These are phyloP conservation scores for Poa annua DNA, from an alignment of 176 grass and related monocot species.

Conservation along the genomic window DNA sequence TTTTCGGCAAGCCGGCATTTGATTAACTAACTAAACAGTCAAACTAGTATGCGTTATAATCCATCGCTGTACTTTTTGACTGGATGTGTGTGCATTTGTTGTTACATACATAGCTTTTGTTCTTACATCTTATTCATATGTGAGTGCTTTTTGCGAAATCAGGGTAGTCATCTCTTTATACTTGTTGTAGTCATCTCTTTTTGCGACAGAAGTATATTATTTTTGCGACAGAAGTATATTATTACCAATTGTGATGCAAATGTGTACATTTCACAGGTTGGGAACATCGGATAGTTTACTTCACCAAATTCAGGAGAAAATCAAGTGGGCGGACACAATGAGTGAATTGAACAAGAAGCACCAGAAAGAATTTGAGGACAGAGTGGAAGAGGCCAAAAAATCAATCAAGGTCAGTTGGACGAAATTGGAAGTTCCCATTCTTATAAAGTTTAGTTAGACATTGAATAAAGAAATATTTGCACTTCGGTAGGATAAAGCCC, in stretches of 20 bases:
- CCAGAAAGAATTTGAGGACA: constrained; percentile 94
- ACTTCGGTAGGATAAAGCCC: not conserved
- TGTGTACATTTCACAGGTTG: constrained; percentile 55
- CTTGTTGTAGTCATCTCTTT: too few relatives aligned
- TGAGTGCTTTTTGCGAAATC: constrained; percentile 12
- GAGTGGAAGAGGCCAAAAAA: constrained; percentile 94
- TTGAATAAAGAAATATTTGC: not conserved
- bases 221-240: constrained; percentile 14
- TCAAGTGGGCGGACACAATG: constrained; percentile 96
- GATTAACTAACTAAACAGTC: constrained; percentile 1
- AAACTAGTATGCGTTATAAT: not conserved
- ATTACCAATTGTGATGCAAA: constrained; percentile 29
- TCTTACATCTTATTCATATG: not conserved
- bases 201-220: not conserved
- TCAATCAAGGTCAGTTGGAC: constrained; percentile 90
- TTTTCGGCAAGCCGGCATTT: not conserved
- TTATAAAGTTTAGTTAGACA: not conserved
- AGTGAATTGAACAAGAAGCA: constrained; percentile 85
- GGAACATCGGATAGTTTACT: constrained; percentile 86
- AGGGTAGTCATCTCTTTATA: not conserved
- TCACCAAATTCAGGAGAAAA: constrained; percentile 98
- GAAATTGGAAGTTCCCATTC: constrained; percentile 4
- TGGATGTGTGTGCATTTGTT: constrained; percentile 12
- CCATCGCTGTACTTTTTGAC: not conserved
- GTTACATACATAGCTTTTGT: not conserved